Evolutionary conservation across 768 basidiomycete genomes (phyloP), one percentile per base, ranked within the genome.

Genomic region (Galerina sulciceps): DNA sequence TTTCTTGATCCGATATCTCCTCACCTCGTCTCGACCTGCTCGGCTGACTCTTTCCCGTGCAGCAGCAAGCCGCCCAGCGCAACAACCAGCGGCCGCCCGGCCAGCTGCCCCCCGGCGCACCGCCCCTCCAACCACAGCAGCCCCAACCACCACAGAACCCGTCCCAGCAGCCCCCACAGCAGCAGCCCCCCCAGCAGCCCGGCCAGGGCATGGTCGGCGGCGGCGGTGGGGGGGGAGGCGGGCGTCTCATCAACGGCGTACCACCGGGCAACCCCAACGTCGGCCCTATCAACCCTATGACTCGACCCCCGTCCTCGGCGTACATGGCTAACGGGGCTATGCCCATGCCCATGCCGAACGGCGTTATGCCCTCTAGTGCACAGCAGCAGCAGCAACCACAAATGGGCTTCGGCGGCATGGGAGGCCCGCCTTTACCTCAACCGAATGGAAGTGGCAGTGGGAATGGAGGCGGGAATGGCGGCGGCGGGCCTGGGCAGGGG

Each of bases 401-500:
- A 42, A 64, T 70, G 59, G 63, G 58, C 18, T 68, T 69, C 51
- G 71, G 59, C 17, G 71, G 70, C 55, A 62, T 76, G 43, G 78
- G 75, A 20, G 57, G 45, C 14, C 45, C 38, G 26, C 43, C 43
- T 11, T 46, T 31, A 4, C 52, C 55, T 38, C 81, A 79, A 46
- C 63, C 75, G 23, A 84, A 84, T 58, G 81, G 82, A 15, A 69
- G 8, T 8, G 26, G 26, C 26, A 6, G 20, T 47, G 9, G 26
- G n/a, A n/a, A n/a, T n/a, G n/a, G n/a, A n/a, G n/a, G n/a, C 58
- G 81, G 82, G n/a, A 69, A 31, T 8, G 26, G 26, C 26, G 6
- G 20, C 26, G 9, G 26, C 13, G 45, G 20, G 45, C 11, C 14
- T 23, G 20, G 45, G 45, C 11, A 31, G 26, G 26, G 26, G 8